Percentiles rank a stretch among this genome's conserved stretches.
phyloP scores from a whole-genome alignment of 2,329 filamentous ascomycete species.

The Claviceps purpurea region DNA sequence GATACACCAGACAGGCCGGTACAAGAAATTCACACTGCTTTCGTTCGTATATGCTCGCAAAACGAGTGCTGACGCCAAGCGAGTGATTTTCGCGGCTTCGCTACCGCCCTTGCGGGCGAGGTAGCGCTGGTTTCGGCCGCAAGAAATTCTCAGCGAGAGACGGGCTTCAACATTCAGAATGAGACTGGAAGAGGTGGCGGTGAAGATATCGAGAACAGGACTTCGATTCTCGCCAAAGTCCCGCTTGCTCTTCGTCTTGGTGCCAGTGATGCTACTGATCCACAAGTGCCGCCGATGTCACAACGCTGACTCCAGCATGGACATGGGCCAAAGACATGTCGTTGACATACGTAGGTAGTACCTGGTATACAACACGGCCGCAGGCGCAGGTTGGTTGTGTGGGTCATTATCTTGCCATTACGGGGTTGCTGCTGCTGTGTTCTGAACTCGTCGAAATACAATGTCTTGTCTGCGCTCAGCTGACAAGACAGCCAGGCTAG shows the following conservation, averaged over 20 bases:
- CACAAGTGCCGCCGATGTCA: no score
- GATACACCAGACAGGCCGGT: conserved; percentile 28
- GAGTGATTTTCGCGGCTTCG: conserved; percentile 53
- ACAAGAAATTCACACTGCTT: conserved; percentile 15
- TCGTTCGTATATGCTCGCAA: conserved; percentile 67
- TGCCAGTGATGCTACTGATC: no score
- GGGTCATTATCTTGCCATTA: no score
- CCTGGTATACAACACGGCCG: no score
- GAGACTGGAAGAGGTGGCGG: conserved; percentile 35
- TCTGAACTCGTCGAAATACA: conserved; percentile 40
- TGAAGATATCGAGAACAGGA: no score
- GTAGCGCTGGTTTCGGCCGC: conserved; percentile 68
- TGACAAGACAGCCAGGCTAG: no score
- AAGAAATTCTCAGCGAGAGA: conserved; percentile 87
- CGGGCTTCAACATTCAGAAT: conserved; percentile 77
- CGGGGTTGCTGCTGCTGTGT: conserved; percentile 32
- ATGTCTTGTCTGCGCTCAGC: conserved; percentile 70
- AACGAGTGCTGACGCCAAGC: conserved; percentile 68
- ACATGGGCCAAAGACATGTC: no score
- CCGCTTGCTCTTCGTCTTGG: no score
- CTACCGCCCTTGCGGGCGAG: conserved; percentile 64
- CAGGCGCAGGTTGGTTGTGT: no score
- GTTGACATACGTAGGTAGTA: no score
- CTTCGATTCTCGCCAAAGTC: no score
- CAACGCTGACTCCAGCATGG: no score